Evolutionary conservation across 2,329 filamentous ascomycete species (phyloP), one percentile per base, ranked within the genome.

Genomic region (Neonectria sp.): DNA sequence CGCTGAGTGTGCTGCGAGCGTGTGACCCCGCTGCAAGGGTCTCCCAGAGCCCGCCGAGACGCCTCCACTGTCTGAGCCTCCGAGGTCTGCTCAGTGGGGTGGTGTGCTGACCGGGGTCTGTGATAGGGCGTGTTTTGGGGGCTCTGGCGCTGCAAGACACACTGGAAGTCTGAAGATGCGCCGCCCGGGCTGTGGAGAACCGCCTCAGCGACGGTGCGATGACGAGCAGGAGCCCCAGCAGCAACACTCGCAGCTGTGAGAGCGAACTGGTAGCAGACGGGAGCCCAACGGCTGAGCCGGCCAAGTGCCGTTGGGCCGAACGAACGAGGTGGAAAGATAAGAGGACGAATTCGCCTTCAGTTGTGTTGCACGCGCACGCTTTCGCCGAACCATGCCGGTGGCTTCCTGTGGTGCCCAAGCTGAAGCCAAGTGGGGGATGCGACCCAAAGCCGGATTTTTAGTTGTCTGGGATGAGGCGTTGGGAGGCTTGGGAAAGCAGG

Each of bases 371-470:
- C 13, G n/a, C 25, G n/a, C 21, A 15, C 43, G 13, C 12, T 24
- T n/a, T 55, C 55, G 21, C 45, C 25, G 43, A 55, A 49, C 46
- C 53, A 35, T 60, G 55, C 56, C 58, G 45, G 24, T 53, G 51
- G 45, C 58, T 52, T 43, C 52, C 60, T 73, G 40, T 63, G 67
- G 65, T 69, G 70, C 73, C 71, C 60, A 74, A 75, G 49, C 61
- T 58, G 67, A 60, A 66, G 53, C 73, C 69, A 75, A 73, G 73
- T 75, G 73, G 73, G 67, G 71, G 66, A 63, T 64, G 49, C 24
- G 67, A 58, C 52, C 61, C 70, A 70, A 75, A 75, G 70, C 73
- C 68, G 73, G 71, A 75, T 73, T 60, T 45, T 48, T 69, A 25
- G 48, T 60, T 51, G 49, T 15, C 63, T 35, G 51, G 63, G 63